phyloP scores from a whole-genome alignment of 202 grass and related monocot species.

The Carex arenaria region DNA sequence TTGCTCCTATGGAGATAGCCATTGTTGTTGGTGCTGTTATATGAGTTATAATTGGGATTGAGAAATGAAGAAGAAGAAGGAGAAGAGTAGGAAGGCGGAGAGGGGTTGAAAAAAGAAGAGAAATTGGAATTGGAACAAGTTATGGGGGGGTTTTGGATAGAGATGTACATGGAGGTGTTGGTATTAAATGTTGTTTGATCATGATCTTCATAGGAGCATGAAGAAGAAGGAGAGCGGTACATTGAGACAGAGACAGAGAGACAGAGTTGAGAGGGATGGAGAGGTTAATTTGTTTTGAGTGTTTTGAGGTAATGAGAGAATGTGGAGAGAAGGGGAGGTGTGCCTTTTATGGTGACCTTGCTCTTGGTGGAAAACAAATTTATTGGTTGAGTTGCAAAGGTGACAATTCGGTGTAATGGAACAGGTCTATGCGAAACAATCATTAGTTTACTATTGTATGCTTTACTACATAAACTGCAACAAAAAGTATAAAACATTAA shows the following conservation, averaged over 20 bases:
- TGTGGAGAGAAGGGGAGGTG: not conserved
- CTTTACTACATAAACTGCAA: not conserved
- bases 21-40: not conserved
- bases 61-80: not conserved
- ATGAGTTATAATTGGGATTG: not conserved
- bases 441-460: not conserved
- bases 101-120: not conserved
- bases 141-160: not conserved
- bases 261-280: not conserved
- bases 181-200: not conserved
- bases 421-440: not conserved
- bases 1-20: constrained; percentile 24
- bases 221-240: constrained; percentile 19
- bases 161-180: not conserved
- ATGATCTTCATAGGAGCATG: constrained; percentile 8
- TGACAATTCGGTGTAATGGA: not conserved
- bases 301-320: not conserved
- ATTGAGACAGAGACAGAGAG: constrained; percentile 3
- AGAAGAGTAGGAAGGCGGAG: constrained; percentile 23
- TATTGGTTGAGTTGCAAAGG: no score
- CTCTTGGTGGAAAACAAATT: not conserved
- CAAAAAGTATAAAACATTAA: no score
- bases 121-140: not conserved
- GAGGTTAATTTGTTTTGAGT: not conserved
- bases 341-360: not conserved